Conservation (phyloP, 805 yeast genomes). For the Debaryomyces tyrocola region DNA sequence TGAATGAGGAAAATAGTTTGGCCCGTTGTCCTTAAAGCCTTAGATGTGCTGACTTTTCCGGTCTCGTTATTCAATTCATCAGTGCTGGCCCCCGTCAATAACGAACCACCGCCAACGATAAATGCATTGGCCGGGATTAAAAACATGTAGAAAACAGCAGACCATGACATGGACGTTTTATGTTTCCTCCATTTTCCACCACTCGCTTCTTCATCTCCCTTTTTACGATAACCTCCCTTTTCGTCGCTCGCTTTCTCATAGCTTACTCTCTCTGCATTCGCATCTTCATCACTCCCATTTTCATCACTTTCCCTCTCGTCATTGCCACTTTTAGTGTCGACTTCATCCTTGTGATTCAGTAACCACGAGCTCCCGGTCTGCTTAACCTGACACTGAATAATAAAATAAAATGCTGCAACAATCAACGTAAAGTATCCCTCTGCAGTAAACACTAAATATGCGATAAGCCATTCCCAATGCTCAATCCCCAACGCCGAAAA, state of each 20-base stretch:
- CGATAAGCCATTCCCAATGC: conserved; percentile 35
- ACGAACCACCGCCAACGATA: conserved; percentile 32
- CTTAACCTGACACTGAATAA: conserved; percentile 24
- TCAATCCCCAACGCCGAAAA: conserved; percentile 29
- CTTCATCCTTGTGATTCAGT: too few relatives aligned
- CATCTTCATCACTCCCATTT: too few relatives aligned
- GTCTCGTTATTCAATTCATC: conserved; percentile 11
- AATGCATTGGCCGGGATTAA: conserved; percentile 35
- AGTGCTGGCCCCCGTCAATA: conserved; percentile 22
- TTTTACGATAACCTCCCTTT: neutral
- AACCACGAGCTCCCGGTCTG: neutral
- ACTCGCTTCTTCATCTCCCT: neutral
- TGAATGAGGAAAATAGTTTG: conserved; percentile 28
- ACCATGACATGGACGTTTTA: neutral
- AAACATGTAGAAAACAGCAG: conserved; percentile 18
- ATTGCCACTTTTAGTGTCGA: too few relatives aligned
- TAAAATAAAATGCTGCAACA: conserved; percentile 23
- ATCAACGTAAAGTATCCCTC: conserved; percentile 40
- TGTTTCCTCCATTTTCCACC: neutral
- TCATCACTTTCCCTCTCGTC: conserved; percentile 1
- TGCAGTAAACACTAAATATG: conserved; percentile 37
- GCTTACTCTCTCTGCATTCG: conserved; percentile 1
- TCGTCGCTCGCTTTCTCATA: too few relatives aligned
- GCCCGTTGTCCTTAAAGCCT: conserved; percentile 31
- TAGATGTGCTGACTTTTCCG: conserved; percentile 16